Evolutionary conservation across 768 basidiomycete genomes (phyloP).

Genomic region (Russula lepida): DNA sequence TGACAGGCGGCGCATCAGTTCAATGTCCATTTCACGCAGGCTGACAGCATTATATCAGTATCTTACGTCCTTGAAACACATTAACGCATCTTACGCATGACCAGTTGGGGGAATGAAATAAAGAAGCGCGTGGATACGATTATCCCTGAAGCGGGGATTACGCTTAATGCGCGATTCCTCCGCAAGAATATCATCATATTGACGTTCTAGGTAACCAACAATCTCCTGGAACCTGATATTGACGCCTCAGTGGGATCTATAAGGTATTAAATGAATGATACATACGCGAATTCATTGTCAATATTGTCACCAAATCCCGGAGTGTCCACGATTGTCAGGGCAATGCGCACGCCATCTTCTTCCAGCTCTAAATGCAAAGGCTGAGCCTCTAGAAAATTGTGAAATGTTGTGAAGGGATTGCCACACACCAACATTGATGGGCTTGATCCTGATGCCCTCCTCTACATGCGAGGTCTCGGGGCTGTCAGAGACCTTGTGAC

Average conservation of each 20-base stretch:
- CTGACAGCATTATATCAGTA: constrained; percentile 31
- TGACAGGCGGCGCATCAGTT: constrained; percentile 95
- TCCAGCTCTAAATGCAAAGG: constrained; percentile 66
- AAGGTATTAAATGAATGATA: constrained; percentile 18
- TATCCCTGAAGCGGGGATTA: constrained; percentile 98
- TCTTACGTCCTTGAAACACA: background rate
- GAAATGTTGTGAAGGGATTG: background rate
- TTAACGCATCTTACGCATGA: constrained; percentile 58
- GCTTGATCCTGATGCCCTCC: constrained; percentile 91
- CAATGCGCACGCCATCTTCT: constrained; percentile 97
- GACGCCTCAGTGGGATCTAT: background rate
- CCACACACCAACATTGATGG: constrained; percentile 79
- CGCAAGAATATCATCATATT: constrained; percentile 98
- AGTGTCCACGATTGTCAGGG: constrained; percentile 96
- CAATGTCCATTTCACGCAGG: constrained; percentile 96
- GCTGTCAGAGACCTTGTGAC: constrained; percentile 77
- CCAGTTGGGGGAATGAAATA: constrained; percentile 99
- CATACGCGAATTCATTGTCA: constrained; percentile 96
- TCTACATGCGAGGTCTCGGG: constrained; percentile 91
- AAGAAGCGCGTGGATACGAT: constrained; percentile 90
- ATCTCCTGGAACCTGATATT: constrained; percentile 86
- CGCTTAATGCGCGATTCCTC: constrained; percentile 99
- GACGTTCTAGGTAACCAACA: constrained; percentile 90
- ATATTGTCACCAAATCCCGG: constrained; percentile 99
- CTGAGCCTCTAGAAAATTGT: background rate